Conservation (phyloP, 1,284 basidiomycete species). For the Psilocybe mexicana region DNA sequence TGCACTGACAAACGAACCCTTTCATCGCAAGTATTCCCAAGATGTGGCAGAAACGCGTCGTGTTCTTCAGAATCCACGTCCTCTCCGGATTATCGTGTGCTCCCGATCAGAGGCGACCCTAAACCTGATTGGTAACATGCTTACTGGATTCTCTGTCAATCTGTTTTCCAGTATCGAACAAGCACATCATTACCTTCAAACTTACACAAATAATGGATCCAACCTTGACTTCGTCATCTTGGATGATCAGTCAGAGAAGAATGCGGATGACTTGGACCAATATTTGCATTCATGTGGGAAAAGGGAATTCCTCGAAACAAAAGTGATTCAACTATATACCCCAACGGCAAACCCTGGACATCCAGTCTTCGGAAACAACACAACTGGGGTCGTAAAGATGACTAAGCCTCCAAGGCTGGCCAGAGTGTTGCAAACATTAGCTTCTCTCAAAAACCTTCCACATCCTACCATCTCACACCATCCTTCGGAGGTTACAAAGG, state of each 20-base stretch:
- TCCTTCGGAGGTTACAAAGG: constrained; percentile 38
- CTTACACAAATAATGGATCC: constrained; percentile 31
- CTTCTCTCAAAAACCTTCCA: constrained; percentile 56
- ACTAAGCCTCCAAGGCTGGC: constrained; percentile 67
- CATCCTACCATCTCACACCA: constrained; percentile 40
- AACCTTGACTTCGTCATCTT: constrained; percentile 63
- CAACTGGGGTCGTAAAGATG: constrained; percentile 62
- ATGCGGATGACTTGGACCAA: constrained; percentile 53
- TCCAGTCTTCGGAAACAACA: constrained; percentile 48
- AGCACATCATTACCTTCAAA: constrained; percentile 42
- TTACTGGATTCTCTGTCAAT: constrained; percentile 52
- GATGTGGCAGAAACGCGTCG: constrained; percentile 49
- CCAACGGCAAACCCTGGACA: constrained; percentile 60
- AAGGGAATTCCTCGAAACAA: constrained; percentile 49
- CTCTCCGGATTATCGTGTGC: constrained; percentile 53
- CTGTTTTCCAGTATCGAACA: constrained; percentile 46
- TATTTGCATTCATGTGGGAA: constrained; percentile 43
- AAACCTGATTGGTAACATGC: constrained; percentile 55
- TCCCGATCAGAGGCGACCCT: constrained; percentile 60
- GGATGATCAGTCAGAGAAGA: constrained; percentile 62
- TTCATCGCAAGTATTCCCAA: constrained; percentile 31
- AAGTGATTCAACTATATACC: constrained; percentile 69
- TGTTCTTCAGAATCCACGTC: constrained; percentile 44
- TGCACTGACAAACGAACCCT: neutral
- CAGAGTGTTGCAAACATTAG: constrained; percentile 62